Percentiles rank a stretch among this genome's conserved stretches.
Evolutionary conservation across 805 yeast genomes (phyloP).

Genomic region (Allodekkera sacchari): DNA sequence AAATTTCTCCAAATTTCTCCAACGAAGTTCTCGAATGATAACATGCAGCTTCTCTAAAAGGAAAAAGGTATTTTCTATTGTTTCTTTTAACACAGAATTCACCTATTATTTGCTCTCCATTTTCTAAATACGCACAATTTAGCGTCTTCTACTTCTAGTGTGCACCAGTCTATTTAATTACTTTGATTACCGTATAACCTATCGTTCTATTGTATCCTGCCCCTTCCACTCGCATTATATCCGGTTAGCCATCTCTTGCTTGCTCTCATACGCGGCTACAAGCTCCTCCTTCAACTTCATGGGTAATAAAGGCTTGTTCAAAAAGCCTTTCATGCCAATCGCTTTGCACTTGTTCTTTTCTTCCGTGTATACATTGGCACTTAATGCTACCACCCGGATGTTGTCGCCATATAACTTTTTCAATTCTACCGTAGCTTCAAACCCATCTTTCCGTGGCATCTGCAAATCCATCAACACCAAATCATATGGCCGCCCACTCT

Average conservation of each 20-base stretch:
- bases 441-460: constrained; percentile 35
- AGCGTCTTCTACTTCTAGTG: too few species aligned
- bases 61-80: too few species aligned
- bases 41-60: too few species aligned
- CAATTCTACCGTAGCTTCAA: constrained; percentile 37
- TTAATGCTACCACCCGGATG: constrained; percentile 35
- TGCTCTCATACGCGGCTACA: constrained; percentile 5
- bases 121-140: too few species aligned
- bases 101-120: too few species aligned
- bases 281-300: constrained; percentile 32
- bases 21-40: too few species aligned
- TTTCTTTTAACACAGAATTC: too few species aligned
- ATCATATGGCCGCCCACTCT: constrained; percentile 33
- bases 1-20: too few species aligned
- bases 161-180: too few species aligned
- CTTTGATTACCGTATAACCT: too few species aligned
- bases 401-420: constrained; percentile 21
- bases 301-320: constrained; percentile 47
- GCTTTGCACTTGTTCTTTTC: constrained; percentile 37
- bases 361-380: constrained; percentile 48
- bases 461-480: constrained; percentile 48
- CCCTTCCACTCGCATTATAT: neutral
- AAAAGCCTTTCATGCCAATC: constrained; percentile 46
- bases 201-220: too few species aligned
- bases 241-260: neutral